A percentile compares a stretch with the other conserved stretches of the same genome.
Evolutionary conservation across 208 protist genomes (phyloP).

Genomic region (Leishmania tarentolae): DNA sequence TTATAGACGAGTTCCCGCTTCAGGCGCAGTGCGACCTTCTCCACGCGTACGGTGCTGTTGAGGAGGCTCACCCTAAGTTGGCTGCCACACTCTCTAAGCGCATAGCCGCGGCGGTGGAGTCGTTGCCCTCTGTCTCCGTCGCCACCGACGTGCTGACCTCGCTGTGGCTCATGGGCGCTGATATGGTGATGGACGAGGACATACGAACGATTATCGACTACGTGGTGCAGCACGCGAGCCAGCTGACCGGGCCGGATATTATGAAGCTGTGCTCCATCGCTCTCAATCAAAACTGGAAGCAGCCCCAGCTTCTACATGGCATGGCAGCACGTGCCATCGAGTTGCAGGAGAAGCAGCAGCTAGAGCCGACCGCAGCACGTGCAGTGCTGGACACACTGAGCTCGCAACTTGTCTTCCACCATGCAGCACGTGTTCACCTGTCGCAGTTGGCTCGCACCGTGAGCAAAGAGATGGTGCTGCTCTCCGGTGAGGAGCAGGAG

Average conservation of each 20-base stretch:
- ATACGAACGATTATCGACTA: constrained; percentile 32
- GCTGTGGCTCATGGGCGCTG: constrained; percentile 65
- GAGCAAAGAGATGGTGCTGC: constrained; percentile 63
- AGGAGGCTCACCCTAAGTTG: constrained; percentile 39
- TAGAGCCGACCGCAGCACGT: constrained; percentile 46
- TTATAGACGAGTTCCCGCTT: constrained; percentile 48
- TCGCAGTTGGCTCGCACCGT: constrained; percentile 66
- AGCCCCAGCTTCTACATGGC: constrained; percentile 45
- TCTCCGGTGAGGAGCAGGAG: constrained; percentile 70
- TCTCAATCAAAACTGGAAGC: constrained; percentile 47
- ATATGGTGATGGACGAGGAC: constrained; percentile 27
- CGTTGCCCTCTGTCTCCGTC: constrained; percentile 49
- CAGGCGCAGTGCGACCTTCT: constrained; percentile 61
- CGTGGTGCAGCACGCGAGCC: constrained; percentile 37
- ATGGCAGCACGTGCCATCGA: constrained; percentile 51
- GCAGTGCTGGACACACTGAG: constrained; percentile 70
- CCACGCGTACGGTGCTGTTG: constrained; percentile 56
- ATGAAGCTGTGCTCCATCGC: constrained; percentile 69
- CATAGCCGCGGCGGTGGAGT: constrained; percentile 31
- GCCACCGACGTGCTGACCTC: constrained; percentile 57
- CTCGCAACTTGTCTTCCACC: constrained; percentile 50
- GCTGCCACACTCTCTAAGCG: constrained; percentile 26
- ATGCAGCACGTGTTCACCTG: constrained; percentile 48
- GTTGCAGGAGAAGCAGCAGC: constrained; percentile 36
- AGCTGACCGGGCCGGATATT: constrained; percentile 47